Evolutionary conservation across 1,139 yeast genomes (phyloP).

Genomic region (Taphrina pruni): DNA sequence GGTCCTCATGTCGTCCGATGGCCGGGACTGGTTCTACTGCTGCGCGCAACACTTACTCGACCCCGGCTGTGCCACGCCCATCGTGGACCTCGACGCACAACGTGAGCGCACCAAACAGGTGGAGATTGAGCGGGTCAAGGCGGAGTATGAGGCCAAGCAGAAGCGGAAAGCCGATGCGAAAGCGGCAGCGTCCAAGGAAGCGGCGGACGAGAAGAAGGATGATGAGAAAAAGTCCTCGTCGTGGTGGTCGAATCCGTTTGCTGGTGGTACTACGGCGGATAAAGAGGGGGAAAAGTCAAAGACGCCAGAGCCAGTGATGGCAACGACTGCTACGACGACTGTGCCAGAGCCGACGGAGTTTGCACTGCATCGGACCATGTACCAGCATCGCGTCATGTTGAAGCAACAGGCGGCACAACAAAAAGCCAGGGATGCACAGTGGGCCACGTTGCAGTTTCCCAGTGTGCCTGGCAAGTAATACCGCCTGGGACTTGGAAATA

Average conservation of each 20-base stretch:
- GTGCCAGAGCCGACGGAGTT: slow-evolving; percentile 57
- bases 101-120: slow-evolving; percentile 56
- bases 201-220: not conserved
- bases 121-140: slow-evolving; percentile 50
- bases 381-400: slow-evolving; percentile 59
- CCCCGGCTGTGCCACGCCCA: slow-evolving; percentile 64
- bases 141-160: slow-evolving; percentile 50
- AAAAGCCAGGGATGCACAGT: slow-evolving; percentile 47
- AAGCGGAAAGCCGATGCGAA: slow-evolving; percentile 45
- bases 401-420: slow-evolving; percentile 55
- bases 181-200: slow-evolving; percentile 42
- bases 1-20: slow-evolving; percentile 63
- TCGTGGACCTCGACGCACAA: slow-evolving; percentile 57
- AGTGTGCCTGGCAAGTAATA: slow-evolving; percentile 4
- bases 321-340: slow-evolving; percentile 46
- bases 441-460: slow-evolving; percentile 19
- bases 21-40: slow-evolving; percentile 70
- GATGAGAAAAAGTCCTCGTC: not conserved
- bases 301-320: slow-evolving; percentile 26
- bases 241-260: slow-evolving; percentile 42
- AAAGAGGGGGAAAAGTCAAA: slow-evolving; percentile 36
- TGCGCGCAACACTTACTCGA: slow-evolving; percentile 72
- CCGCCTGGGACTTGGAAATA: not conserved
- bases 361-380: slow-evolving; percentile 61
- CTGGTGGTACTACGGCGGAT: slow-evolving; percentile 43